Percentiles rank a stretch among this genome's conserved stretches.
Conservation (phyloP, 805 yeast species). For the Candida coquimbonensis region DNA sequence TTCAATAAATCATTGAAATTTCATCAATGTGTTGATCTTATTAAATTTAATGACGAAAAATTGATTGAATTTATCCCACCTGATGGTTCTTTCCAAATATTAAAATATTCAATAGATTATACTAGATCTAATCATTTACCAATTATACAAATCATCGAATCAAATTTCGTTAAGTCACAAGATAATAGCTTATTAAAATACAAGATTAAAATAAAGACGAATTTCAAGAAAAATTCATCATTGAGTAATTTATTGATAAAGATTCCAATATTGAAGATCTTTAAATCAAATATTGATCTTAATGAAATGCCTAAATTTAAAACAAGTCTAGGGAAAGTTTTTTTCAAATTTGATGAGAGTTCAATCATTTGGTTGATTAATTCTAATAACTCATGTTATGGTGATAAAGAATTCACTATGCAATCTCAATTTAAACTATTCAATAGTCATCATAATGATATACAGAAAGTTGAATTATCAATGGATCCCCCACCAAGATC, state of each 20-base stretch:
- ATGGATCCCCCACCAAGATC: conserved; percentile 25
- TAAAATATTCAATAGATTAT: conserved; percentile 5
- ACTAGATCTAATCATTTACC: conserved; percentile 5
- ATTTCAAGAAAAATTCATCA: conserved; percentile 56
- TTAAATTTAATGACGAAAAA: conserved; percentile 42
- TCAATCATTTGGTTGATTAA: conserved; percentile 69
- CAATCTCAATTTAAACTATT: conserved; percentile 40
- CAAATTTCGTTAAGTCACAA: background rate
- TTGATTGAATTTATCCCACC: conserved; percentile 80
- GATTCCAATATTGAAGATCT: conserved; percentile 51
- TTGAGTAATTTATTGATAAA: conserved; percentile 51
- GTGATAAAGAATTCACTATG: conserved; percentile 49
- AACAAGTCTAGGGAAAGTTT: conserved; percentile 63
- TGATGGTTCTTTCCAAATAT: conserved; percentile 44
- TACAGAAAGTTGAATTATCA: conserved; percentile 7
- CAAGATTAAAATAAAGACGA: conserved; percentile 37
- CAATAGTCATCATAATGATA: conserved; percentile 14
- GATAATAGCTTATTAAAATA: background rate
- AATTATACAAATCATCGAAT: conserved; percentile 11
- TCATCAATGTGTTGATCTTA: conserved; percentile 81
- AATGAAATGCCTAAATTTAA: conserved; percentile 56
- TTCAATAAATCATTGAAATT: conserved; percentile 65
- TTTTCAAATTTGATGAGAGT: conserved; percentile 63
- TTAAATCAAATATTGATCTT: conserved; percentile 30
- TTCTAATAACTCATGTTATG: conserved; percentile 40